Conservation (phyloP, 2,329 filamentous ascomycete genomes). For the Pseudocercospora vitis region DNA sequence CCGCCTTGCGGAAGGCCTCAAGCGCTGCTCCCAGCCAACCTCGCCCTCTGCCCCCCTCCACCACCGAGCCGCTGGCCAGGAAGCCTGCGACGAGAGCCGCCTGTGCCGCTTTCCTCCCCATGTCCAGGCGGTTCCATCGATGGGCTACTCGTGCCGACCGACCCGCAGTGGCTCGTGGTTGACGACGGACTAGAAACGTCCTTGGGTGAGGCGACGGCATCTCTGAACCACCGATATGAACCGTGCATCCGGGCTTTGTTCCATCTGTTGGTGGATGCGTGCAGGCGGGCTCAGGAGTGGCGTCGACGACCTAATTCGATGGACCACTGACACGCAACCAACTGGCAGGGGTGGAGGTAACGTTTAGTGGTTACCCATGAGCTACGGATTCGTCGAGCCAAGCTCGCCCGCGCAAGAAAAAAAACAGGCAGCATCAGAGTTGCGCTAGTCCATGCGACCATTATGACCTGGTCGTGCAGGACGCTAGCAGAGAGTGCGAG, state of each 20-base stretch:
- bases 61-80: slow-evolving; percentile 21
- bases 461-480: slow-evolving; percentile 26
- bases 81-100: slow-evolving; percentile 2
- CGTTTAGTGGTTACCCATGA: slow-evolving; percentile 15
- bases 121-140: slow-evolving; percentile 6
- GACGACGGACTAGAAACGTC: neutral
- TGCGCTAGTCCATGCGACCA: slow-evolving; percentile 22
- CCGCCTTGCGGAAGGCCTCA: neutral
- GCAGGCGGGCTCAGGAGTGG: slow-evolving; percentile 11
- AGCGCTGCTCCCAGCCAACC: slow-evolving; percentile 4
- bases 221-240: slow-evolving; percentile 12
- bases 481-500: slow-evolving; percentile 24
- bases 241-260: slow-evolving; percentile 3
- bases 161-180: slow-evolving; percentile 11
- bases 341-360: slow-evolving; percentile 7
- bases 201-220: slow-evolving; percentile 8
- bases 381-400: slow-evolving; percentile 18
- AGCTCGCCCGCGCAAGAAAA: slow-evolving; percentile 15
- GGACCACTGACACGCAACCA: slow-evolving; percentile 26
- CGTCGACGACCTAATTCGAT: slow-evolving; percentile 12
- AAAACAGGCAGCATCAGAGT: slow-evolving; percentile 19
- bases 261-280: slow-evolving; percentile 6
- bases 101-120: slow-evolving; percentile 6
- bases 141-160: slow-evolving; percentile 1
- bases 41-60: slow-evolving; percentile 1